Base-by-base conservation (phyloP, 2,329 filamentous ascomycete genomes). In the Clarireedia homoeocarpa region DNA sequence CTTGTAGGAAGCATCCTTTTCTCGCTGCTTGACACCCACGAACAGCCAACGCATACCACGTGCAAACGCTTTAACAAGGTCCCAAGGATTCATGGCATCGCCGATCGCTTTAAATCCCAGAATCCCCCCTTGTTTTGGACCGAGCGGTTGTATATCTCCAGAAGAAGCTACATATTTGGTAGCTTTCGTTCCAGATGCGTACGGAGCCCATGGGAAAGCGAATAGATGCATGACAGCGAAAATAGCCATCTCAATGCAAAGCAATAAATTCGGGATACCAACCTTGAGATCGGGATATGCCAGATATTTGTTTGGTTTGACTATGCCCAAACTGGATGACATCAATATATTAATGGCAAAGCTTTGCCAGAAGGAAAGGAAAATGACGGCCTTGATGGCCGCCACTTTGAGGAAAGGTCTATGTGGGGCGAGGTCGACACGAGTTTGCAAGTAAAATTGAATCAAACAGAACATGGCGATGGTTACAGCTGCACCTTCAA, bases 401-500 rank as follows among this genome's bases (percentile, higher is more conserved):
- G 90, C 68, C 26, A 95, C 84, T 71, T 95, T 95, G 61, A 92
- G 71, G 62, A 92, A 86, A 0, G 89, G 87, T 17, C 74, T 77
- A 67, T 95, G 82, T 53, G 85, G 79, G 6, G 78, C 77, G 26
- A 95, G 77, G 57, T 88, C 81, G 1, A 77, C 72, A 60, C 82
- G 84, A 47, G 94, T 76, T 70, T 95, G 89, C 30, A 88, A 70
- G 70, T 95, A 95, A 70, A 94, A 94, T 65, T 95, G 89, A 60
- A 95, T 84, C 45, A 96, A 72, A 69, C 87, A 91, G 73, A 88
- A 94, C 88, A 96, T 95, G 58, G 91, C 90, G 57, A 95, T 80
- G 0, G 85, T 82, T 40, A 95, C 88, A 2, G 87, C 85, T 23
- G 82, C 60, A 63, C 80, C 82, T 69, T 94, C 85, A 62, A 95